Evolutionary conservation across 805 yeast genomes (phyloP).

Genomic region (Starmerella davenportii): DNA sequence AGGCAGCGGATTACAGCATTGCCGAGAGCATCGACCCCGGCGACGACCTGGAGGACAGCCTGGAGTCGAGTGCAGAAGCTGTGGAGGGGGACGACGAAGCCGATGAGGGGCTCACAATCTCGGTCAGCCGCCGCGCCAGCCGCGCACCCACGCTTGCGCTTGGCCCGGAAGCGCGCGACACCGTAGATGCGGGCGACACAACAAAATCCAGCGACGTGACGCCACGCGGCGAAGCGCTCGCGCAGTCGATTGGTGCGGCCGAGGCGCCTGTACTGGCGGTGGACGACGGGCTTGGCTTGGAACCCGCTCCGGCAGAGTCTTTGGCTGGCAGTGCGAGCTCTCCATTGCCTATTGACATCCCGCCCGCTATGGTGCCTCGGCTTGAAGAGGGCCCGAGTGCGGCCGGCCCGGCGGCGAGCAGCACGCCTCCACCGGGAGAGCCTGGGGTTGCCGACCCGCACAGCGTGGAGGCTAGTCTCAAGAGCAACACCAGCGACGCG

Average conservation of each 20-base stretch:
- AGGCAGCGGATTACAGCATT: neutral
- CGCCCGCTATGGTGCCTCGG: neutral
- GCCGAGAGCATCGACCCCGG: neutral
- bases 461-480: neutral
- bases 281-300: neutral
- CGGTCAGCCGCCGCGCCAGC: too few relatives aligned
- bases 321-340: conserved; percentile 4
- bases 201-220: neutral
- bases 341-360: too few relatives aligned
- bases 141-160: too few relatives aligned
- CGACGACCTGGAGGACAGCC: neutral
- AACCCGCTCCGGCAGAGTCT: neutral
- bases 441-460: neutral
- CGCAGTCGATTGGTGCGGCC: neutral
- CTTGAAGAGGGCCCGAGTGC: neutral
- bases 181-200: conserved; percentile 17
- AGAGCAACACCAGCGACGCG: conserved; percentile 16
- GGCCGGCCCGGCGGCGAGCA: neutral
- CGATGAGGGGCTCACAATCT: neutral
- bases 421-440: neutral
- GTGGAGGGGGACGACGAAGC: neutral
- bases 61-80: neutral
- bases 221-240: neutral
- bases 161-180: neutral
- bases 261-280: neutral